Evolutionary conservation across 768 basidiomycete genomes (phyloP).

Genomic region (Xerocomellus dryophilus): DNA sequence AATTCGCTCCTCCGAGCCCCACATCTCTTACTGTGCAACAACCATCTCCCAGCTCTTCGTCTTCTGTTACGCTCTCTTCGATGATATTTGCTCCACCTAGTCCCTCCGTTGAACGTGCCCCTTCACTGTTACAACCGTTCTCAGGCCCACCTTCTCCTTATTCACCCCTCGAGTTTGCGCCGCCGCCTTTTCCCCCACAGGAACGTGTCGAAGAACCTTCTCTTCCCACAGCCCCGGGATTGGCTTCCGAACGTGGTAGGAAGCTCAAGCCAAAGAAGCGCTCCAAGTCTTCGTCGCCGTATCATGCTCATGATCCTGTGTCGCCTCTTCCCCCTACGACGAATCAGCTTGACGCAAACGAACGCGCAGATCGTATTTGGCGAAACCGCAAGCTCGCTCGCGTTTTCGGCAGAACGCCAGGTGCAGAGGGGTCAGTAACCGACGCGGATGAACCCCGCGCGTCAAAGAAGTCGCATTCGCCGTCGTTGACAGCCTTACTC

Average conservation of each 20-base stretch:
- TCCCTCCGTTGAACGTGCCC: slow-evolving; percentile 14
- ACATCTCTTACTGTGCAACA: slow-evolving; percentile 2
- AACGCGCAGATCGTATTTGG: slow-evolving; percentile 69
- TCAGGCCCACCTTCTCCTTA: slow-evolving; percentile 28
- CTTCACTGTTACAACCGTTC: slow-evolving; percentile 11
- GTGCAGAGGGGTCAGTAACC: slow-evolving; percentile 35
- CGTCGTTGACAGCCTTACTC: slow-evolving; percentile 28
- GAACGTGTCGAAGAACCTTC: slow-evolving; percentile 36
- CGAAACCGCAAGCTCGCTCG: slow-evolving; percentile 78
- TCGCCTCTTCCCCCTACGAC: slow-evolving; percentile 57
- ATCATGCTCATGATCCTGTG: slow-evolving; percentile 4
- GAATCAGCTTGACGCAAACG: slow-evolving; percentile 59
- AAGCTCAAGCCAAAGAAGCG: slow-evolving; percentile 24
- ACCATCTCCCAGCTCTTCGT: slow-evolving; percentile 10
- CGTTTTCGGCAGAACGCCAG: slow-evolving; percentile 70
- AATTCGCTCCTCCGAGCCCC: slow-evolving; percentile 32
- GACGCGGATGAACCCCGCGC: slow-evolving; percentile 25
- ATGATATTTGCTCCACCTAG: slow-evolving; percentile 32
- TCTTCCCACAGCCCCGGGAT: slow-evolving; percentile 46
- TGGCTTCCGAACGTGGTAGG: slow-evolving; percentile 37
- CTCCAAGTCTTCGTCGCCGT: slow-evolving; percentile 31
- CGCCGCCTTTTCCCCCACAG: slow-evolving; percentile 13
- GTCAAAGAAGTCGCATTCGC: slow-evolving; percentile 23
- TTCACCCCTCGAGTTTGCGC: slow-evolving; percentile 32
- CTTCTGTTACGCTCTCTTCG: slow-evolving; percentile 25